Evolutionary conservation across 2,329 filamentous ascomycete genomes (phyloP), one percentile per base, ranked within the genome.

Genomic region (Teratosphaeria gauchensis): DNA sequence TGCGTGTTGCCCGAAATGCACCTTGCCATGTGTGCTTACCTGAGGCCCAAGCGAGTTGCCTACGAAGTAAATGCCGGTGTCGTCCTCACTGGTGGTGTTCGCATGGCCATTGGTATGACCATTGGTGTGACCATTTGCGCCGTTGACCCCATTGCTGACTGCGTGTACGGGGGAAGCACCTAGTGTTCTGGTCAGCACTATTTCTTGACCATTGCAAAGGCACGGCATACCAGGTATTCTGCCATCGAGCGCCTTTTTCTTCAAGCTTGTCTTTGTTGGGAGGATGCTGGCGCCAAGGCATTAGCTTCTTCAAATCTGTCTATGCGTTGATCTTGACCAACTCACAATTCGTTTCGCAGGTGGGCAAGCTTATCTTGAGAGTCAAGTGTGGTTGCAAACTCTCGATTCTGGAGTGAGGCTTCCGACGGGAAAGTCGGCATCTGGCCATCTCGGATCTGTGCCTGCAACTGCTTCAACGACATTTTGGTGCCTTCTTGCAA

Each of bases 1-100:
- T 24, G n/a, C 42, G 19, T 21, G 16, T 8, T 19, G 42, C 42
- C 4, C 42, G 11, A n/a, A 19, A 8, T n/a, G 19, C n/a, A n/a
- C 16, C 16, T 2, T 48, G 42, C 4, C 16, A 9, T 21, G 19
- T 12, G 16, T 19, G 42, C 42, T 48, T 21, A 48, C 42, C 42
- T 48, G 42, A 5, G 92, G 82, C 33, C 91, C 91, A 1, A 96
- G 80, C 0, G 90, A 95, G 76, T 96, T 95, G 57, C 91, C 92
- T 64, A 90, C 92, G 65, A 96, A 85, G 74, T 96, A 96, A 61
- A 90, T 86, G 61, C 80, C 82, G 9, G 31, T 24, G 54, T 77
- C 75, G 28, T 78, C 75, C 21, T 65, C 58, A 24, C 33, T 55
- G 11, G 28, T 31, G 31, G 14, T 42, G 14, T 63, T 51, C 3